A percentile compares a stretch with the other conserved stretches of the same genome.
phyloP scores from a whole-genome alignment of 441 rosid genomes.

The Cnidoscolus chayamansa region DNA sequence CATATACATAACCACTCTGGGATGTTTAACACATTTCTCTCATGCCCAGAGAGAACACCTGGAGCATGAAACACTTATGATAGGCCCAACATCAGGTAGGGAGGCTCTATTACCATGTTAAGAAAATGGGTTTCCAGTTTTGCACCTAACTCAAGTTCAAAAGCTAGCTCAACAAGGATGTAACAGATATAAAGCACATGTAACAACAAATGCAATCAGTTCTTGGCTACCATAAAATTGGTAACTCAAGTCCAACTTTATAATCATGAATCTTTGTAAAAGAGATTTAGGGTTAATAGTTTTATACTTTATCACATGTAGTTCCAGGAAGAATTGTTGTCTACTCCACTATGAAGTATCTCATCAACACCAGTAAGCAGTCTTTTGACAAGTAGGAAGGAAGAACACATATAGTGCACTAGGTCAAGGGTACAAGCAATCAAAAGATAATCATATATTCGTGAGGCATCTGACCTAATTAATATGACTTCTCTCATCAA shows the following conservation, averaged over 20 bases:
- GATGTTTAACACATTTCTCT: too few species aligned
- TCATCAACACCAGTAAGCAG: background rate
- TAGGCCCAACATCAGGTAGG: too few species aligned
- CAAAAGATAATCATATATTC: background rate
- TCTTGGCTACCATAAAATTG: background rate
- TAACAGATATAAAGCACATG: background rate
- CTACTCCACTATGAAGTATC: constrained; percentile 4
- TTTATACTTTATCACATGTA: background rate
- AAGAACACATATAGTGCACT: background rate
- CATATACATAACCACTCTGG: too few species aligned
- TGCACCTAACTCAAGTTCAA: too few species aligned
- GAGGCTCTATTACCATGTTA: too few species aligned
- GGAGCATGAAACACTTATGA: too few species aligned
- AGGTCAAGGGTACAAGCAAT: background rate
- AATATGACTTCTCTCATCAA: background rate
- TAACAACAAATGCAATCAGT: background rate
- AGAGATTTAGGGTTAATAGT: background rate
- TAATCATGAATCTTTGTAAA: background rate
- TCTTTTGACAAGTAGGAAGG: background rate
- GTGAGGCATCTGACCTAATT: constrained; percentile 1
- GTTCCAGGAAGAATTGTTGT: background rate
- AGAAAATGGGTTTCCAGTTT: too few species aligned
- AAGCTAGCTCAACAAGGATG: too few species aligned
- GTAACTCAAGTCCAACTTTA: constrained; percentile 1
- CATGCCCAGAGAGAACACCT: too few species aligned